Conservation (phyloP, 495 filamentous ascomycete genomes). For the Penicillium lividum region DNA sequence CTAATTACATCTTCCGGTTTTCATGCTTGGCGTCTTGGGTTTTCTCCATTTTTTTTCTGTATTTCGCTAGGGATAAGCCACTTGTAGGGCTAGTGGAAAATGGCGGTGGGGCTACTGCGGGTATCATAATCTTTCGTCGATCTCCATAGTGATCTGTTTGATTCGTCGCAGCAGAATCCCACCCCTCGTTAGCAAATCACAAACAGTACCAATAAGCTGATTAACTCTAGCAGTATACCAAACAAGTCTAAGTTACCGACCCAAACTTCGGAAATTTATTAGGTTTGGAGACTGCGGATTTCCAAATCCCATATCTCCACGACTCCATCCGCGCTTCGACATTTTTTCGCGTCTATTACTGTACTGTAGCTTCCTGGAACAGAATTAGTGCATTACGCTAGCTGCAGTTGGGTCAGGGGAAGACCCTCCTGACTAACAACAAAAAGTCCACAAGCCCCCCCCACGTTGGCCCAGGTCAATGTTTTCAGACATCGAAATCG, state of each 20-base stretch:
- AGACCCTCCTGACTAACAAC: background rate
- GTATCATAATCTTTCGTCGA: background rate
- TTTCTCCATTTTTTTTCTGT: background rate
- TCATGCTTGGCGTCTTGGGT: background rate
- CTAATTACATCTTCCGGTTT: background rate
- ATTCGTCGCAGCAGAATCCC: background rate
- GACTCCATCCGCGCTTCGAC: background rate
- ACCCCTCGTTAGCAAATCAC: background rate
- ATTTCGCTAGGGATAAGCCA: background rate
- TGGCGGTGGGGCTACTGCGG: background rate
- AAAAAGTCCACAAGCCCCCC: background rate
- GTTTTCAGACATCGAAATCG: background rate
- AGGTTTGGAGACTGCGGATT: background rate
- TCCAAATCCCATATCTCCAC: background rate
- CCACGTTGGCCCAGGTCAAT: background rate
- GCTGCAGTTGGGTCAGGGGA: background rate
- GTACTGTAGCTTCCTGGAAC: background rate
- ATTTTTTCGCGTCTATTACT: background rate
- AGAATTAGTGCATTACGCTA: background rate
- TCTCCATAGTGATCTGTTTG: background rate
- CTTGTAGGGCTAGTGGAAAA: background rate
- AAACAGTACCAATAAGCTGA: background rate
- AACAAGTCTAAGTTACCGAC: background rate
- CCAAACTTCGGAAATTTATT: background rate
- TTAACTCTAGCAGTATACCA: background rate